Base-by-base conservation (phyloP, 495 filamentous ascomycete genomes). In the Schizothecium vesticola region DNA sequence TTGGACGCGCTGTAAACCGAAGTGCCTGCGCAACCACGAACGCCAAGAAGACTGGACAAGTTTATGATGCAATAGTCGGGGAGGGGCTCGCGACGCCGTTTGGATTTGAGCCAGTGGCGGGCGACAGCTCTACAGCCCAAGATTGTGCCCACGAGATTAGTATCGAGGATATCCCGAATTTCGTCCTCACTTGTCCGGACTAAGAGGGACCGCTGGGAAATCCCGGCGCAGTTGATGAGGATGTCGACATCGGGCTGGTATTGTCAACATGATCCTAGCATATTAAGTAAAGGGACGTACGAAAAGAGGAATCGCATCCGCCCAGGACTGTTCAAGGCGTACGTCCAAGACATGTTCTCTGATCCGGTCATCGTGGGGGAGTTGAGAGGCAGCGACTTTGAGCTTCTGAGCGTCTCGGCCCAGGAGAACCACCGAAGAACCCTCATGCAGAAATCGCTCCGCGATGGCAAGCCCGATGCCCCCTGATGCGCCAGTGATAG, bases 1-100 rank as follows among this genome's bases (percentile, higher is more conserved):
- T 96, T 96, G 33, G 88, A 87, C 1, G 92, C 92, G 7, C 90
- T 88, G 74, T 96, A 96, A 2, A 88, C 85, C 5, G 88, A 83
- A 11, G 90, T 86, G 0, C 92, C 92, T 1, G 74, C 77, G 33
- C 33, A 16, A 6, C 33, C 33, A 16, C 33, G 33, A 4, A 43
- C 13, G 4, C 33, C 33, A 16, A 95, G 80, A 23, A 95, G 77
- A 23, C 89, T 92, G 5, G 92, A 87, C 24, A 96, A 77, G 69
- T 95, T 96, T 76, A 96, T 90, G 59, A 96, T 93, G 71, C 87
- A 90, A 61, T 80, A 82, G 83, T 22, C 22, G 16, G 26, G 28
- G 4, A 56, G 59, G 25, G 31, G 29, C 3, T 43, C 58, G 16
- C 43, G 16, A 3, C 28, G 56, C 28, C 43, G 43, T 25, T 28